Evolutionary conservation across 2,329 filamentous ascomycete species (phyloP).

Genomic region (Talaromyces verruculosus): DNA sequence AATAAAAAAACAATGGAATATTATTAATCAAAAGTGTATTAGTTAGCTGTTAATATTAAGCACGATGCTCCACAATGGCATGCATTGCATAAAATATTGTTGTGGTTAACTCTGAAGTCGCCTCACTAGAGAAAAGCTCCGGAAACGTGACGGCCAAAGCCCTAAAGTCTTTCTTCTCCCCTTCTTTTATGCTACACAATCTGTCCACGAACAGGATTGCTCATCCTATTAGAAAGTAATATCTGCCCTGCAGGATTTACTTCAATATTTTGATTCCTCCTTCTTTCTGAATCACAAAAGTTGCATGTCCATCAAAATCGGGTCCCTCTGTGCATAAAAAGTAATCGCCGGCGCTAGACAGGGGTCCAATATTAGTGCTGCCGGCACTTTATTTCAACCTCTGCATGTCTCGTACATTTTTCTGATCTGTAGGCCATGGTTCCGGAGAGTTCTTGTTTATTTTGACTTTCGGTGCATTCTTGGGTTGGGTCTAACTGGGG

Average conservation of each 20-base stretch:
- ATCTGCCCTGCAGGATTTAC: neutral
- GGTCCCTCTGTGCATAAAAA: neutral
- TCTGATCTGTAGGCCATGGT: neutral
- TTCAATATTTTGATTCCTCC: neutral
- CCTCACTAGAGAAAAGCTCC: neutral
- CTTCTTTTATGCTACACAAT: neutral
- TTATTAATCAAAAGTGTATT: neutral
- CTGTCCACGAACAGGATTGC: neutral
- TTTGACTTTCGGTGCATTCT: neutral
- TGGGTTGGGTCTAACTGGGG: neutral
- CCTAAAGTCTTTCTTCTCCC: neutral
- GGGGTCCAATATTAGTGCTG: neutral
- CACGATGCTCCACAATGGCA: neutral
- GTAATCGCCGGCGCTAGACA: slow-evolving; percentile 8
- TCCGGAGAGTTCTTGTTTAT: neutral
- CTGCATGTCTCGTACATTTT: neutral
- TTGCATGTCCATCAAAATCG: neutral
- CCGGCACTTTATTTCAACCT: slow-evolving; percentile 8
- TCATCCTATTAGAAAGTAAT: no score
- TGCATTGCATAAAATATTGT: neutral
- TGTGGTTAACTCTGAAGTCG: neutral
- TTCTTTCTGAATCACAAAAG: neutral
- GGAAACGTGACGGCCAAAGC: neutral
- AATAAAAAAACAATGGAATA: neutral
- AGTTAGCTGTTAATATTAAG: neutral